Evolutionary conservation across 768 basidiomycete species (phyloP).

Genomic region (Agrocybe pediades): DNA sequence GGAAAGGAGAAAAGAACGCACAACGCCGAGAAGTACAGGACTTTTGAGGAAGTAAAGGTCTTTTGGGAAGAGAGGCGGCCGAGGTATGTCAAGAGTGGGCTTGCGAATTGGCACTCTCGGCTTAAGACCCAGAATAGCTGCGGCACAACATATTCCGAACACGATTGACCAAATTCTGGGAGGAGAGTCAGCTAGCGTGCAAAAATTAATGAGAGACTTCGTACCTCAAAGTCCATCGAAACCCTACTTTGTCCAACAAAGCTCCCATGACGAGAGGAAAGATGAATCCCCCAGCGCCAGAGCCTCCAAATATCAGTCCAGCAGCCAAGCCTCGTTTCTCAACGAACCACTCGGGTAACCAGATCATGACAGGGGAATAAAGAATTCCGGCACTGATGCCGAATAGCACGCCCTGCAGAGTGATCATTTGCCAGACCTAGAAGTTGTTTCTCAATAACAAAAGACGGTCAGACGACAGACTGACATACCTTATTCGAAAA

Average conservation of each 20-base stretch:
- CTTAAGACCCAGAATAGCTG: slow-evolving; percentile 3
- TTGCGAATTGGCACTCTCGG: slow-evolving; percentile 2
- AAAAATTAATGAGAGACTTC: not conserved
- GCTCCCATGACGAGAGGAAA: slow-evolving; percentile 6
- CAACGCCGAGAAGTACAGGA: slow-evolving; percentile 1
- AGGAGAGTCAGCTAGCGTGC: not conserved
- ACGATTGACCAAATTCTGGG: slow-evolving; percentile 4
- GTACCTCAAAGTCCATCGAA: slow-evolving; percentile 7
- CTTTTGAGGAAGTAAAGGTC: not conserved
- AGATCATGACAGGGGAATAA: slow-evolving; percentile 5
- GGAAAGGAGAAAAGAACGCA: not conserved
- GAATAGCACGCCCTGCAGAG: slow-evolving; percentile 5
- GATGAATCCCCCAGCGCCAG: slow-evolving; percentile 3
- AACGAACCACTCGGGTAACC: slow-evolving; percentile 8
- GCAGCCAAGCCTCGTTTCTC: slow-evolving; percentile 1
- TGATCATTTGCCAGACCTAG: slow-evolving; percentile 8
- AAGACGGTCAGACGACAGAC: not conserved
- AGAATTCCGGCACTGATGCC: slow-evolving; percentile 2
- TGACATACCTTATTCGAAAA: not conserved
- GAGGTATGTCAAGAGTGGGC: not conserved
- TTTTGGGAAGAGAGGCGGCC: not conserved
- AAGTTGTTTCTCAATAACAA: not conserved
- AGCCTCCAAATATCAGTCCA: slow-evolving; percentile 4
- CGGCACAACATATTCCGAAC: not conserved
- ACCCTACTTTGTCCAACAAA: slow-evolving; percentile 2